phyloP scores from a whole-genome alignment of 352 stramenopile species.

The Thalassiosira allenii region DNA sequence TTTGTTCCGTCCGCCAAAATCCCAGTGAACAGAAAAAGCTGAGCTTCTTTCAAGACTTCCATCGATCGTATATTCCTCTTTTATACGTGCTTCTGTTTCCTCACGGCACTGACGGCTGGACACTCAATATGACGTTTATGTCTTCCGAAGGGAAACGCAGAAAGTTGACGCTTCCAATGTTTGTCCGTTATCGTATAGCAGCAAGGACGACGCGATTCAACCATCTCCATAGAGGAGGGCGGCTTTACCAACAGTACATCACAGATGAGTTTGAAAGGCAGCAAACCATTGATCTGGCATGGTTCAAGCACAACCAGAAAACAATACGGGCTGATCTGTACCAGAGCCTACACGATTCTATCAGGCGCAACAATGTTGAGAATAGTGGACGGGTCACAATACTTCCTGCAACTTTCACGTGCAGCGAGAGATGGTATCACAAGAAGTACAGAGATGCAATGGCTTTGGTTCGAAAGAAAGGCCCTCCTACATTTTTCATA shows the following conservation, averaged over 20 bases:
- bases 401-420: slow-evolving; percentile 25
- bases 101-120: slow-evolving; percentile 36
- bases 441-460: slow-evolving; percentile 66
- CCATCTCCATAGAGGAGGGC: not conserved
- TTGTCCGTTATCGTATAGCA: slow-evolving; percentile 19
- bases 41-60: not conserved
- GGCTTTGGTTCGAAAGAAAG: slow-evolving; percentile 60
- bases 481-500: slow-evolving; percentile 69
- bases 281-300: slow-evolving; percentile 3
- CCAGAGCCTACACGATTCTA: not conserved
- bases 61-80: slow-evolving; percentile 30
- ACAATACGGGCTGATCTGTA: slow-evolving; percentile 20
- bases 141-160: not conserved
- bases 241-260: slow-evolving; percentile 34
- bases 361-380: not conserved
- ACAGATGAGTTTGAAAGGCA: slow-evolving; percentile 26
- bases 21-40: not conserved
- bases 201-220: not conserved
- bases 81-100: slow-evolving; percentile 32
- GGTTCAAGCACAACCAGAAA: slow-evolving; percentile 13
- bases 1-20: not conserved
- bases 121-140: not conserved
- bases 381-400: slow-evolving; percentile 18
- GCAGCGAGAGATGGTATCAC: slow-evolving; percentile 19
- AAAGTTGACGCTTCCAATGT: slow-evolving; percentile 7